A percentile compares a stretch with the other conserved stretches of the same genome.
phyloP scores from a whole-genome alignment of 345 rosid genomes.

The Rubroshorea leprosula region DNA sequence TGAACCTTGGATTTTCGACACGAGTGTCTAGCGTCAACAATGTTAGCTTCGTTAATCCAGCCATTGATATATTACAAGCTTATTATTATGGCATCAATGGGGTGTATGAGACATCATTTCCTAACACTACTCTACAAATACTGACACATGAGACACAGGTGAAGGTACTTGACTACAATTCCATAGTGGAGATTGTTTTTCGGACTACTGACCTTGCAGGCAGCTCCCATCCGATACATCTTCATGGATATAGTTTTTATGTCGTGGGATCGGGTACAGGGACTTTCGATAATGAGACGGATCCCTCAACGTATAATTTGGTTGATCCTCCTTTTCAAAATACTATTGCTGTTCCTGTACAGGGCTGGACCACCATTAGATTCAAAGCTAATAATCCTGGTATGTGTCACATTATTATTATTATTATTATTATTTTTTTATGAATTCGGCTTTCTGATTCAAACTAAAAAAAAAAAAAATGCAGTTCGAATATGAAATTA shows the following conservation, averaged over 20 bases:
- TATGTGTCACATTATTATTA: too few relatives aligned
- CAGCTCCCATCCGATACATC: conserved; percentile 34
- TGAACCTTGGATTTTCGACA: conserved; percentile 9
- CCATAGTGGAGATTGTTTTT: conserved; percentile 24
- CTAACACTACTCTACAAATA: not conserved
- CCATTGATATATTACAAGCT: conserved; percentile 32
- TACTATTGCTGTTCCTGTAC: conserved; percentile 15
- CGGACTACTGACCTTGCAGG: conserved; percentile 21
- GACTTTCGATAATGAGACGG: conserved; percentile 17
- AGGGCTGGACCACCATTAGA: conserved; percentile 27
- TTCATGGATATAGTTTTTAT: conserved; percentile 37
- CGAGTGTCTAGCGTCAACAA: conserved; percentile 20
- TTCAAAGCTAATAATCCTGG: conserved; percentile 28
- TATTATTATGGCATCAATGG: conserved; percentile 20
- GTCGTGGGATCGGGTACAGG: conserved; percentile 25
- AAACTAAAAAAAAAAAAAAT: too few relatives aligned
- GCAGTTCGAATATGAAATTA: too few relatives aligned
- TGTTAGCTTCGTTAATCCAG: conserved; percentile 23
- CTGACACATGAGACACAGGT: conserved; percentile 7
- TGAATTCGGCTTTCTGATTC: too few relatives aligned
- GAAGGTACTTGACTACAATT: conserved; percentile 19
- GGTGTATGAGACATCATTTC: not conserved
- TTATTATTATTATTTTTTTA: too few relatives aligned
- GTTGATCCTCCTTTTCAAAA: conserved; percentile 25
- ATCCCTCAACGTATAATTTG: conserved; percentile 19